Percentiles rank a stretch among this genome's conserved stretches.
Conservation (phyloP, 148 eudicot species). For the Polygonum maritimum region DNA sequence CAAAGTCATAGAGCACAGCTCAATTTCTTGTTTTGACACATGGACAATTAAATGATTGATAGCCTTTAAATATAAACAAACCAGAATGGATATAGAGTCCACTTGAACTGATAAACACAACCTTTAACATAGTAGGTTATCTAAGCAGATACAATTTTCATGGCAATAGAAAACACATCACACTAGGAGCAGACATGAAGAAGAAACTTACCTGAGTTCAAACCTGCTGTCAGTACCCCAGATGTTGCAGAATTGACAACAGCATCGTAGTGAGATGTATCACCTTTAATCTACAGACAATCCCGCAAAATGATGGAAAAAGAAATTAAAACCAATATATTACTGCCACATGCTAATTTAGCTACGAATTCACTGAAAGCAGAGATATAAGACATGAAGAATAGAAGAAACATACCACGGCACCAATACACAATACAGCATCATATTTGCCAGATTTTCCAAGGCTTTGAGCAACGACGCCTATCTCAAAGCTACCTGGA, state of each 20-base stretch:
- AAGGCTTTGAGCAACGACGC: constrained; percentile 77
- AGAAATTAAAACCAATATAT: not conserved
- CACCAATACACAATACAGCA: constrained; percentile 89
- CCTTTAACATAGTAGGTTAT: not conserved
- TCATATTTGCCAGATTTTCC: constrained; percentile 87
- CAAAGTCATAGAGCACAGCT: constrained; percentile 14
- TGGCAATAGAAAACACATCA: not conserved
- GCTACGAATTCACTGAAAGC: not conserved
- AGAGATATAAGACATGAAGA: not conserved
- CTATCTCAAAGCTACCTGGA: constrained; percentile 95
- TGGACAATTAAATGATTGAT: not conserved
- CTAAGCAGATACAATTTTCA: not conserved
- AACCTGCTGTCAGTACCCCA: constrained; percentile 84
- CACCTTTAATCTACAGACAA: constrained; percentile 67
- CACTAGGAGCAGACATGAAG: not conserved
- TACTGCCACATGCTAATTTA: not conserved
- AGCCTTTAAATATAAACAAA: not conserved
- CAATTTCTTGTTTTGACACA: not conserved
- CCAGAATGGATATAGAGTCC: not conserved
- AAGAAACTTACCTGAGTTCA: constrained; percentile 62
- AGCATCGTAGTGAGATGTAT: constrained; percentile 94
- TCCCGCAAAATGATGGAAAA: not conserved
- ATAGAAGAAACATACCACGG: constrained; percentile 62
- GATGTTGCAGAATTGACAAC: constrained; percentile 94
- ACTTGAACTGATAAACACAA: not conserved